phyloP scores from a whole-genome alignment of 2,329 filamentous ascomycete species.

The Ophiostoma fasciatum region DNA sequence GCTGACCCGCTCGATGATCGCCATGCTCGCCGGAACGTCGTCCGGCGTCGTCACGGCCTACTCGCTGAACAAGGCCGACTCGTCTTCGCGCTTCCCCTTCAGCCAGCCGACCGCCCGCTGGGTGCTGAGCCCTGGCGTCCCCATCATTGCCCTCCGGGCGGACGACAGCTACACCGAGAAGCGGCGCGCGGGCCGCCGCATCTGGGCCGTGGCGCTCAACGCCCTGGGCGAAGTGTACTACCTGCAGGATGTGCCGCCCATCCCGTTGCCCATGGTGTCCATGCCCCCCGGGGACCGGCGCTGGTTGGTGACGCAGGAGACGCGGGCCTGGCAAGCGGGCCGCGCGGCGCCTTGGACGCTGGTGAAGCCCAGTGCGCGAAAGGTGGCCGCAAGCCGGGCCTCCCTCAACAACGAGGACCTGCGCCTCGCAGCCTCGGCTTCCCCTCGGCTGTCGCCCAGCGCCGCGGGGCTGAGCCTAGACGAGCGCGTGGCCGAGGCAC shows the following conservation, averaged over 20 bases:
- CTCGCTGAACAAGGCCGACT: slow-evolving; percentile 47
- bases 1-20: slow-evolving; percentile 62
- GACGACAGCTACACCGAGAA: slow-evolving; percentile 69
- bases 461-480: slow-evolving; percentile 55
- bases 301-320: slow-evolving; percentile 29
- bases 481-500: slow-evolving; percentile 61
- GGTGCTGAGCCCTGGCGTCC: slow-evolving; percentile 76
- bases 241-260: slow-evolving; percentile 53
- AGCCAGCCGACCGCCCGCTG: slow-evolving; percentile 79
- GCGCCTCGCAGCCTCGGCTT: slow-evolving; percentile 55
- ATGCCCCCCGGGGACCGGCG: background rate
- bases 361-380: slow-evolving; percentile 61
- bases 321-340: slow-evolving; percentile 65
- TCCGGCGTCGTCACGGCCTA: slow-evolving; percentile 72
- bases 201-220: slow-evolving; percentile 91
- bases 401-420: slow-evolving; percentile 44
- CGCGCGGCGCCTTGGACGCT: slow-evolving; percentile 69
- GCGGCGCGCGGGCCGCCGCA: slow-evolving; percentile 52
- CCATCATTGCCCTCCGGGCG: slow-evolving; percentile 68
- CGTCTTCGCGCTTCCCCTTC: slow-evolving; percentile 47
- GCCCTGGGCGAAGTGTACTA: slow-evolving; percentile 87
- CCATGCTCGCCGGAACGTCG: slow-evolving; percentile 72
- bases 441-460: slow-evolving; percentile 59
- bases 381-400: slow-evolving; percentile 56
- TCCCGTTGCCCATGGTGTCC: slow-evolving; percentile 26